Evolutionary conservation across 2,329 filamentous ascomycete species (phyloP).

Genomic region (Lojkania enalia): DNA sequence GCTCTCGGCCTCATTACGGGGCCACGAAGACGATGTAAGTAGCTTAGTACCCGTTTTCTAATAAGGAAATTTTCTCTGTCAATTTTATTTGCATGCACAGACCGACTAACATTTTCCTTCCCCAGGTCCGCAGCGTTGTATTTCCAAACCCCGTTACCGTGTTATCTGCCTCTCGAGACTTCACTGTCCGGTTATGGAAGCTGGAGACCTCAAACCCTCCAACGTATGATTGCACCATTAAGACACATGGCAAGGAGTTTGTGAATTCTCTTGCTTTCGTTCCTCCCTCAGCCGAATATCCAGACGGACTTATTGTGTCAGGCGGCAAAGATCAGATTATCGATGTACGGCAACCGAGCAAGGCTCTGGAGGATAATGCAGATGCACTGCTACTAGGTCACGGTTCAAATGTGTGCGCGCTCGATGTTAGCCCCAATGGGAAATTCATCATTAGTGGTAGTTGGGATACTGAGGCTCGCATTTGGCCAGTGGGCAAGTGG

Average conservation of each 20-base stretch:
- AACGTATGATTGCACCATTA: conserved; percentile 74
- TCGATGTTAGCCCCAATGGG: conserved; percentile 75
- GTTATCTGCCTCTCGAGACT: conserved; percentile 88
- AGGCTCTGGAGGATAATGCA: conserved; percentile 71
- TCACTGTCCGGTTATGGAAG: conserved; percentile 85
- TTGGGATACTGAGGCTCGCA: conserved; percentile 86
- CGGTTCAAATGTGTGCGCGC: conserved; percentile 80
- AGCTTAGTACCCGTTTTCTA: neutral
- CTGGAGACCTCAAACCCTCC: conserved; percentile 67
- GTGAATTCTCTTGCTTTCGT: conserved; percentile 84
- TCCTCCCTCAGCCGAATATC: conserved; percentile 67
- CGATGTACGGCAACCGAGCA: conserved; percentile 76
- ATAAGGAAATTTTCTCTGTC: neutral
- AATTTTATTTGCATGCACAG: neutral
- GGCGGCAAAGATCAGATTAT: conserved; percentile 92
- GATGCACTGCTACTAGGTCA: conserved; percentile 87
- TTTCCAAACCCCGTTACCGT: conserved; percentile 74
- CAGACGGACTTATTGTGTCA: conserved; percentile 78
- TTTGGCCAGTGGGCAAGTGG: conserved; percentile 89
- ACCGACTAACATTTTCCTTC: conserved; percentile 6
- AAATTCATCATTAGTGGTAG: conserved; percentile 84
- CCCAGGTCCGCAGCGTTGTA: conserved; percentile 80
- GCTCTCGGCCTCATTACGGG: conserved; percentile 84
- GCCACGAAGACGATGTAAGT: conserved; percentile 91
- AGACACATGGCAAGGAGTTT: conserved; percentile 79